These are phyloP conservation scores for Neofusicoccum ribis DNA, from an alignment of 2,329 filamentous ascomycete genomes.

Conservation along the genomic window DNA sequence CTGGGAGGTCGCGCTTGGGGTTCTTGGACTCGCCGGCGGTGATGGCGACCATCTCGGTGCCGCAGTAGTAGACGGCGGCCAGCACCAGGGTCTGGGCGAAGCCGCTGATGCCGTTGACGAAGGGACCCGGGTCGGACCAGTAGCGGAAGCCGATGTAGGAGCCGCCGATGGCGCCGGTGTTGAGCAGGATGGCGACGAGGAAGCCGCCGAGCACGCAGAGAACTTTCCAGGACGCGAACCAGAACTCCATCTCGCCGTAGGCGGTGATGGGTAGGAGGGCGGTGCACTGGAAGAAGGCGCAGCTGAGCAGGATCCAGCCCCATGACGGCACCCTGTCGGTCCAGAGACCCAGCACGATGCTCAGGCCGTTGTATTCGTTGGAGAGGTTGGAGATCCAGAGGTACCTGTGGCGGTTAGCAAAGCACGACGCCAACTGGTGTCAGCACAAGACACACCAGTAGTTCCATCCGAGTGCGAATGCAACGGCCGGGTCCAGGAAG, in stretches of 20 bases:
- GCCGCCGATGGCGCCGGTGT: conserved; percentile 35
- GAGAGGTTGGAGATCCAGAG: conserved; percentile 64
- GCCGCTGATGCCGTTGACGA: conserved; percentile 42
- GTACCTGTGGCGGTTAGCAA: conserved; percentile 30
- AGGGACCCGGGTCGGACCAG: conserved; percentile 43
- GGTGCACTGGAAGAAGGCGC: conserved; percentile 35
- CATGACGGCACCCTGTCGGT: conserved; percentile 48
- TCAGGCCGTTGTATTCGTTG: conserved; percentile 33
- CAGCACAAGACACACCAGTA: conserved; percentile 36
- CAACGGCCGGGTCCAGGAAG: conserved; percentile 74
- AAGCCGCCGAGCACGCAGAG: conserved; percentile 44
- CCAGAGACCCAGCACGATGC: conserved; percentile 60
- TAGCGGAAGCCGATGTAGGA: conserved; percentile 38
- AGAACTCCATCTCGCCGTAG: conserved; percentile 47
- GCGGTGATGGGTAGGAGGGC: conserved; percentile 21
- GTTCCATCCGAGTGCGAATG: conserved; percentile 72
- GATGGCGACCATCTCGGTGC: conserved; percentile 36
- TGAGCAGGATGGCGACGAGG: conserved; percentile 32
- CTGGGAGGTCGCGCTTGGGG: conserved; percentile 50
- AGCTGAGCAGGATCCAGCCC: conserved; percentile 61
- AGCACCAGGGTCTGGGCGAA: conserved; percentile 46
- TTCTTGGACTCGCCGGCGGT: conserved; percentile 38
- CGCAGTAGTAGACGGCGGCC: conserved; percentile 41
- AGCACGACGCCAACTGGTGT: too few species aligned
- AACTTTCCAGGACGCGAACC: conserved; percentile 37